Evolutionary conservation across 805 yeast genomes (phyloP).

Genomic region (Yarrowia porcina): DNA sequence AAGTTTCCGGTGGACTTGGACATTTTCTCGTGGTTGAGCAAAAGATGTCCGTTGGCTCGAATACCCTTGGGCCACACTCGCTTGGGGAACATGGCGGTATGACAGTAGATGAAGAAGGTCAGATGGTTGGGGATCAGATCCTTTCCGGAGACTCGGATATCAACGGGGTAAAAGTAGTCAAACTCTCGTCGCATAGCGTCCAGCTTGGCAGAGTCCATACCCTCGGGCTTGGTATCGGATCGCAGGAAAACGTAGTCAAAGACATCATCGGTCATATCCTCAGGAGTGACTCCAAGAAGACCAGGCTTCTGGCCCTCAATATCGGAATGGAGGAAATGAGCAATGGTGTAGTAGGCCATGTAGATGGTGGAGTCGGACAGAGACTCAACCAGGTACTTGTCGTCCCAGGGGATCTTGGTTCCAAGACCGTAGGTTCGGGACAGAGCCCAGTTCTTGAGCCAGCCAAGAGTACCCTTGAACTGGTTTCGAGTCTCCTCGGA

Average conservation of each 20-base stretch:
- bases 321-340: constrained; percentile 82
- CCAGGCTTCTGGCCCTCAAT: constrained; percentile 78
- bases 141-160: constrained; percentile 88
- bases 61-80: constrained; percentile 91
- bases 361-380: constrained; percentile 93
- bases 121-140: constrained; percentile 96
- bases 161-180: constrained; percentile 95
- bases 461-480: constrained; percentile 87
- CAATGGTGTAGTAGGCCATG: constrained; percentile 90
- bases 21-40: constrained; percentile 96
- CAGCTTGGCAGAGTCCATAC: constrained; percentile 65
- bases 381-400: constrained; percentile 86
- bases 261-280: constrained; percentile 87
- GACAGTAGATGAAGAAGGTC: constrained; percentile 90
- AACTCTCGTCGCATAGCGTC: constrained; percentile 83
- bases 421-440: constrained; percentile 96
- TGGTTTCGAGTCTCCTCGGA: constrained; percentile 82
- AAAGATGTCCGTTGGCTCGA: constrained; percentile 91
- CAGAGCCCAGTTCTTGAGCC: constrained; percentile 98
- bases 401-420: constrained; percentile 95
- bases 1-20: constrained; percentile 97
- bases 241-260: constrained; percentile 87
- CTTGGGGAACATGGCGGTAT: constrained; percentile 89
- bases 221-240: constrained; percentile 51
- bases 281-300: constrained; percentile 67